Percentiles rank a stretch among this genome's conserved stretches.
These are phyloP conservation scores for Aspergillus vadensis DNA, from an alignment of 2,329 filamentous ascomycete species.

Conservation along the genomic window DNA sequence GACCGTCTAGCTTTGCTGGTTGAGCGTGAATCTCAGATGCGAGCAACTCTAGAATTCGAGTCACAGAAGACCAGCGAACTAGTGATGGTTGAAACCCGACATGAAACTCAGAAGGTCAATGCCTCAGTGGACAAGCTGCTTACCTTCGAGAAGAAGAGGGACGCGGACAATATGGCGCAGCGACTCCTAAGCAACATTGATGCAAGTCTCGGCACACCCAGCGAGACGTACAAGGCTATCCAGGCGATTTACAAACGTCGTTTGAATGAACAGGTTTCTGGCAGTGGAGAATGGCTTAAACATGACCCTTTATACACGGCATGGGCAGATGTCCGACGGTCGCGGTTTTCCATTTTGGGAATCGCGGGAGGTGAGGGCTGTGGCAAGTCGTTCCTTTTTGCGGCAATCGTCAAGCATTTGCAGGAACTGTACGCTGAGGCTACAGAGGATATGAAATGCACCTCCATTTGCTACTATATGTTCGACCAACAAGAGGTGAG, in stretches of 20 bases:
- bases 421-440: constrained; percentile 10
- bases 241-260: constrained; percentile 6
- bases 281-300: constrained; percentile 15
- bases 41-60: constrained; percentile 28
- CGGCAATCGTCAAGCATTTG: constrained; percentile 8
- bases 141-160: constrained; percentile 16
- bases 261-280: constrained; percentile 11
- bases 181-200: constrained; percentile 15
- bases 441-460: constrained; percentile 12
- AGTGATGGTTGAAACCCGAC: constrained; percentile 17
- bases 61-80: constrained; percentile 28
- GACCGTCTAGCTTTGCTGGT: constrained; percentile 25
- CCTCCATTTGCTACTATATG: constrained; percentile 10
- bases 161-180: constrained; percentile 13
- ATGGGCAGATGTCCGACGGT: background rate
- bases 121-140: constrained; percentile 18
- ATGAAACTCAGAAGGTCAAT: constrained; percentile 19
- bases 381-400: constrained; percentile 21
- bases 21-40: constrained; percentile 31
- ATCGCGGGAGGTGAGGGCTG: constrained; percentile 18
- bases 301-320: constrained; percentile 3
- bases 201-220: constrained; percentile 15
- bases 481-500: background rate
- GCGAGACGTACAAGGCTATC: constrained; percentile 11
- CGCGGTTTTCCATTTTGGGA: constrained; percentile 8